Base-by-base conservation (phyloP, 305 asterid species). In the Lippia alba region DNA sequence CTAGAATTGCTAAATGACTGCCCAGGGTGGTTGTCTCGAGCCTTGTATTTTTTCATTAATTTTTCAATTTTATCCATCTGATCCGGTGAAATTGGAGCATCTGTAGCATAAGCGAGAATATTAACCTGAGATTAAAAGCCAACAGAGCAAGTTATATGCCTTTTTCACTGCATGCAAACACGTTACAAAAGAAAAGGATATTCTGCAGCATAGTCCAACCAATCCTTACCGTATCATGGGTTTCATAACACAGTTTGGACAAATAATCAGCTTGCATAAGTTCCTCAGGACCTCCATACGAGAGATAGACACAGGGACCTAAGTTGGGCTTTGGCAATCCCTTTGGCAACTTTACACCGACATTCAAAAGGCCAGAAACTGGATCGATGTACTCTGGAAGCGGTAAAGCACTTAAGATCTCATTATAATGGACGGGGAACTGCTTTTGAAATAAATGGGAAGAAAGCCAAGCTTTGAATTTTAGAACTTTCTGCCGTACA, bases 61-160 rank as follows among this genome's bases (percentile, higher is more conserved):
- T 68, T 70, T 76, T 89, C 94, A 7, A 90, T 78, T 66, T 83
- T 86, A 59, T 69, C 79, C 40, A 90, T 75, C 80, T 92, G 90
- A 67, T 89, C 98, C 53, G 81, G 80, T 69, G 96, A 87, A 66
- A 84, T 82, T 62, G 84, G 86, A 75, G 79, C 84, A 84, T 89
- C 91, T 34, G 98, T 86, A 74, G 96, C 93, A 89, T 82, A 84
- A 72, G 92, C 96, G 39, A 95, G 96, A 74, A 95, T 87, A 78
- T 92, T 90, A 72, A 95, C 97, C 99, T 95, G 96, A 69, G 66
- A 74, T 74, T 51, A 66, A 82, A 76, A 50, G 55, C 70, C 86
- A 76, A 71, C 58, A 15, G 45, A 63, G 44, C 56, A 54, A 62
- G 84, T 76, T 71, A 74, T 15, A 74, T 58, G 58, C 57, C 46